A percentile compares a stretch with the other conserved stretches of the same genome.
These are phyloP conservation scores for Cladochytrium replicatum DNA, from an alignment of 192 early-diverging fungal genomes.

Conservation along the genomic window DNA sequence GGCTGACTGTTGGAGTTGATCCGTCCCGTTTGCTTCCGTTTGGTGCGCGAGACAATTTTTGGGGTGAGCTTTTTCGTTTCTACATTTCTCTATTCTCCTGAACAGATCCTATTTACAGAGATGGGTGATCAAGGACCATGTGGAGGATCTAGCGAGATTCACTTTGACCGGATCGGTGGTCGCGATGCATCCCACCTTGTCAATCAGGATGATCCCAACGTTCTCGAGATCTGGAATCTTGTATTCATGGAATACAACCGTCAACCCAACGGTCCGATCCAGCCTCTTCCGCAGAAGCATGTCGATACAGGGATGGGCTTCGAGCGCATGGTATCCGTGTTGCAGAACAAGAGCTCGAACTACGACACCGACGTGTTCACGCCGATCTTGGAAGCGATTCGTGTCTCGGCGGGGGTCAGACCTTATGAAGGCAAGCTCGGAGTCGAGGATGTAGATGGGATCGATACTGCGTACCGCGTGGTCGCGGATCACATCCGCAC, in stretches of 20 bases:
- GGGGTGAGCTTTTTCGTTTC: too few relatives aligned
- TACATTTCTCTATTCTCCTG: too few relatives aligned
- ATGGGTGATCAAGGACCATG: conserved; percentile 97
- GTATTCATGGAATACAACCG: conserved; percentile 99
- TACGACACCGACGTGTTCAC: conserved; percentile 94
- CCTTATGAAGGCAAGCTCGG: conserved; percentile 81
- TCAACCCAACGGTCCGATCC: conserved; percentile 75
- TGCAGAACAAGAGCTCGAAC: conserved; percentile 93
- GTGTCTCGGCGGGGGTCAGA: conserved; percentile 75
- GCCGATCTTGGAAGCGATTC: conserved; percentile 72
- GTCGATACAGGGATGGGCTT: conserved; percentile 97
- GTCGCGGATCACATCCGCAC: conserved; percentile 97
- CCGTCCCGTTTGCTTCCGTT: conserved; percentile 78
- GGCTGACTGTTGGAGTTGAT: conserved; percentile 80
- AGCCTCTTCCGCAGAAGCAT: conserved; percentile 86
- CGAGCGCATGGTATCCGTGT: conserved; percentile 87
- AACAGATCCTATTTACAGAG: too few relatives aligned
- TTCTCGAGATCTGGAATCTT: conserved; percentile 98
- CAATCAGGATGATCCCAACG: conserved; percentile 95
- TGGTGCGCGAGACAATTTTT: conserved; percentile 93
- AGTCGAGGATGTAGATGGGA: conserved; percentile 80
- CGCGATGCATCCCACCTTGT: conserved; percentile 85
- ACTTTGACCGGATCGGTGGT: conserved; percentile 93
- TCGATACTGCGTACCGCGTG: conserved; percentile 98
- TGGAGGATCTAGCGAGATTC: conserved; percentile 95